These are phyloP conservation scores for Rhizopogon roseolus DNA, from an alignment of 768 basidiomycete genomes.

Conservation along the genomic window DNA sequence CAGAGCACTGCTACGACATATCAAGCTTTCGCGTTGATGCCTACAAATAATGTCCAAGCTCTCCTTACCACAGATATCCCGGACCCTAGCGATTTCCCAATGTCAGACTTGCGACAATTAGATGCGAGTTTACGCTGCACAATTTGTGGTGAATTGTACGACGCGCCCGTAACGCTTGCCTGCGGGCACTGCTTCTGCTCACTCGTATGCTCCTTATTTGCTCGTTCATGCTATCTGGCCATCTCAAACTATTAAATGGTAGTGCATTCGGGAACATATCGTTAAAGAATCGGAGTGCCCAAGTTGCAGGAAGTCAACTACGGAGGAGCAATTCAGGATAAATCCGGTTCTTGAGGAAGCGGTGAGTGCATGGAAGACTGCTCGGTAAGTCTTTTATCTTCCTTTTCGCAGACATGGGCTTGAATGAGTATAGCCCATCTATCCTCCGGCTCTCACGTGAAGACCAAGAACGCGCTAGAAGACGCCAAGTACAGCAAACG, in stretches of 20 bases:
- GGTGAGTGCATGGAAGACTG: slow-evolving; percentile 63
- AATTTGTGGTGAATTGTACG: slow-evolving; percentile 73
- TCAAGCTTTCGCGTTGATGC: slow-evolving; percentile 12
- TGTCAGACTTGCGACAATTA: slow-evolving; percentile 52
- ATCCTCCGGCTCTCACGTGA: slow-evolving; percentile 38
- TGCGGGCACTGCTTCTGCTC: slow-evolving; percentile 88
- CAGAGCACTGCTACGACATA: background rate
- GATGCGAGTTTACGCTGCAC: slow-evolving; percentile 67
- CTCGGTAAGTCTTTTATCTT: slow-evolving; percentile 44
- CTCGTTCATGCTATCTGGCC: background rate
- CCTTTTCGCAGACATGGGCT: background rate
- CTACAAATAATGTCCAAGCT: slow-evolving; percentile 21
- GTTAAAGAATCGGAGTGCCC: slow-evolving; percentile 66
- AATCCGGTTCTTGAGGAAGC: slow-evolving; percentile 70
- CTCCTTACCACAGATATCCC: slow-evolving; percentile 34
- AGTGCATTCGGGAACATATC: slow-evolving; percentile 71
- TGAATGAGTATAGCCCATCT: slow-evolving; percentile 30
- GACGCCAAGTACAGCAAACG: slow-evolving; percentile 7
- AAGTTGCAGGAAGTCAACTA: slow-evolving; percentile 52
- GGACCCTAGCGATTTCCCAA: slow-evolving; percentile 72
- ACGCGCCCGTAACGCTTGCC: slow-evolving; percentile 64
- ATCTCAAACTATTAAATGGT: slow-evolving; percentile 4
- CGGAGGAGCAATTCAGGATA: slow-evolving; percentile 60
- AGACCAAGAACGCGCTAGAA: slow-evolving; percentile 18
- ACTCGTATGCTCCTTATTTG: slow-evolving; percentile 38